phyloP scores from a whole-genome alignment of 805 yeast genomes.

The Spathaspora gorwiae region DNA sequence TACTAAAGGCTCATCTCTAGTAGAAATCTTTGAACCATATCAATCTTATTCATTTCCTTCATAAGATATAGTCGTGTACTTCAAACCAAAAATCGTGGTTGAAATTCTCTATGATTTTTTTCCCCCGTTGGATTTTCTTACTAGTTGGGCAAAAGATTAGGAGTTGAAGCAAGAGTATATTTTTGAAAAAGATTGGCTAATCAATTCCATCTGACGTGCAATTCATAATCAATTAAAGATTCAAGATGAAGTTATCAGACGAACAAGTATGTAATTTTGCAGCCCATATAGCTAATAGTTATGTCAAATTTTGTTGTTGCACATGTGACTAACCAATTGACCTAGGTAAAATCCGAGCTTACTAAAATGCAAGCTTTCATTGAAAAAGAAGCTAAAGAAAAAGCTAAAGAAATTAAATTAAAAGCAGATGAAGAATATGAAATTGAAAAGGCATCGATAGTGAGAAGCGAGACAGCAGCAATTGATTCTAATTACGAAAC shows the following conservation, averaged over 20 bases:
- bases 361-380: slow-evolving; percentile 98
- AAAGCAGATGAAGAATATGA: slow-evolving; percentile 99
- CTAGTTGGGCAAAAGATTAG: too few relatives aligned
- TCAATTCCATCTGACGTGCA: too few relatives aligned
- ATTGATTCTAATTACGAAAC: slow-evolving; percentile 78
- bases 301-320: neutral
- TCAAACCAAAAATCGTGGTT: too few relatives aligned
- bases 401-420: slow-evolving; percentile 90
- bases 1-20: too few relatives aligned
- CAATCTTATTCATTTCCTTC: too few relatives aligned
- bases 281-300: neutral
- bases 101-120: too few relatives aligned
- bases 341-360: slow-evolving; percentile 87
- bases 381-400: slow-evolving; percentile 98
- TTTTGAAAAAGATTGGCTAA: too few relatives aligned
- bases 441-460: slow-evolving; percentile 93
- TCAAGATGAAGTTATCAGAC: slow-evolving; percentile 9
- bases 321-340: neutral
- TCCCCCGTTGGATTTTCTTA: too few relatives aligned
- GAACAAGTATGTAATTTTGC: slow-evolving; percentile 9
- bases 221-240: too few relatives aligned
- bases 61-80: too few relatives aligned
- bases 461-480: slow-evolving; percentile 84
- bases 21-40: too few relatives aligned
- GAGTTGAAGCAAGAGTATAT: too few relatives aligned